Evolutionary conservation across 2,329 filamentous ascomycete species (phyloP).

Genomic region (Colletotrichum musicola): DNA sequence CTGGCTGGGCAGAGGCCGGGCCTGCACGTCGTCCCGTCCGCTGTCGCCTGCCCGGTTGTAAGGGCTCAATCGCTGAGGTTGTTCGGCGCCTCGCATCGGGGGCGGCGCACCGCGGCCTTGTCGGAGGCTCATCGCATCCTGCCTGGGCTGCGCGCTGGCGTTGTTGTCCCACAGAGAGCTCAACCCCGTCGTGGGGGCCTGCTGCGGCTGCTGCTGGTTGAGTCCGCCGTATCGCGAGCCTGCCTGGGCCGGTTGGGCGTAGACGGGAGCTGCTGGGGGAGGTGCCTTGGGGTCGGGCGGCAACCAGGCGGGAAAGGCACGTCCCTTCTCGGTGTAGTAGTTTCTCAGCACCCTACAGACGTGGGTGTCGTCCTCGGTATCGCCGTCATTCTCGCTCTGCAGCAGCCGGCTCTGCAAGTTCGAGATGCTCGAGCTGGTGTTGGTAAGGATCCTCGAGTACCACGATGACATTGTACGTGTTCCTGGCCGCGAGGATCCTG

Average conservation of each 20-base stretch:
- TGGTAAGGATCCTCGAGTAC: conserved; percentile 80
- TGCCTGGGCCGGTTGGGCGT: conserved; percentile 61
- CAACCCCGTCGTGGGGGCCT: conserved; percentile 51
- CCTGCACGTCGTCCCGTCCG: conserved; percentile 54
- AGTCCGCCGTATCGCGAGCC: conserved; percentile 67
- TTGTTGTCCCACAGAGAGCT: conserved; percentile 70
- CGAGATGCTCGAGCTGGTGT: conserved; percentile 74
- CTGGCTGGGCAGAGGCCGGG: conserved; percentile 78
- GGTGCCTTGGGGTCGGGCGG: conserved; percentile 88
- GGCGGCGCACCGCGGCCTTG: conserved; percentile 55
- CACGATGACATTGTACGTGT: conserved; percentile 77
- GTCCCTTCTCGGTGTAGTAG: conserved; percentile 92
- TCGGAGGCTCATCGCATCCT: conserved; percentile 59
- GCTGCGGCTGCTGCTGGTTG: conserved; percentile 49
- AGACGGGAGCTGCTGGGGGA: conserved; percentile 65
- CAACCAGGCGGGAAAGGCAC: conserved; percentile 86
- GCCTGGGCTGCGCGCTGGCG: conserved; percentile 48
- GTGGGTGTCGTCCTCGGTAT: conserved; percentile 91
- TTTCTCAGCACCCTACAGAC: conserved; percentile 92
- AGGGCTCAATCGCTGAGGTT: conserved; percentile 48
- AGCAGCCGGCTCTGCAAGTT: conserved; percentile 78
- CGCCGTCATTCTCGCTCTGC: conserved; percentile 74
- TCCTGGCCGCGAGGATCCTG: conserved; percentile 38
- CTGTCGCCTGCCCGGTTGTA: conserved; percentile 44
- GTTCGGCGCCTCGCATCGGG: conserved; percentile 40